phyloP scores from a whole-genome alignment of 805 yeast species.

The Yamadazyma paraphyllophila region DNA sequence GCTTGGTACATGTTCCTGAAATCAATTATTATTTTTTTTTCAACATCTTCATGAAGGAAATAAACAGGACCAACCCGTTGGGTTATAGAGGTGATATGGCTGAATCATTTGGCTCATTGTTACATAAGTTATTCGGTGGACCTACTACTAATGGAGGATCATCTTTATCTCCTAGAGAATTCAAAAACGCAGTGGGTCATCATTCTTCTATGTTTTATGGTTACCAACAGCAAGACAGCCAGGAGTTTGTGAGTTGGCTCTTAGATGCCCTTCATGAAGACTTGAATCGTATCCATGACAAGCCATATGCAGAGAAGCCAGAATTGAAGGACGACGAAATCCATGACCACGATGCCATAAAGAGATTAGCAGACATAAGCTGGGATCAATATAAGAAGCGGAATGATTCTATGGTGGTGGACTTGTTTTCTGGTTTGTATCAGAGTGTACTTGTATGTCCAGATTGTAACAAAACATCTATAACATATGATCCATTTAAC shows the following conservation, averaged over 20 bases:
- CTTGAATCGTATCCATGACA: constrained; percentile 73
- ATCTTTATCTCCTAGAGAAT: constrained; percentile 63
- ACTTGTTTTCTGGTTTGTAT: constrained; percentile 86
- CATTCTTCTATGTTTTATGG: constrained; percentile 77
- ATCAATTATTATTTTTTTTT: constrained; percentile 70
- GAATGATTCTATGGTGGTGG: constrained; percentile 82
- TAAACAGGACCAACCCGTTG: constrained; percentile 76
- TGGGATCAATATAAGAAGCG: constrained; percentile 79
- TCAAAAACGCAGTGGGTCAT: constrained; percentile 75
- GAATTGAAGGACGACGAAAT: constrained; percentile 66
- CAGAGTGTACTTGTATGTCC: constrained; percentile 91
- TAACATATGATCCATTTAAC: constrained; percentile 92
- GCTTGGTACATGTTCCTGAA: constrained; percentile 83
- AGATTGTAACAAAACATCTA: constrained; percentile 69
- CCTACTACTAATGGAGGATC: neutral
- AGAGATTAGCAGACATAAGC: constrained; percentile 65
- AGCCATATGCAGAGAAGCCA: constrained; percentile 89
- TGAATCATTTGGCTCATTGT: constrained; percentile 62
- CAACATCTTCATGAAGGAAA: constrained; percentile 57
- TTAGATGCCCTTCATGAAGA: constrained; percentile 92
- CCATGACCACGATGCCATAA: constrained; percentile 50
- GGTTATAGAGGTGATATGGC: constrained; percentile 87
- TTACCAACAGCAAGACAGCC: constrained; percentile 88
- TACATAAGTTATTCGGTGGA: constrained; percentile 55
- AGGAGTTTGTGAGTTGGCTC: constrained; percentile 84